These are phyloP conservation scores for Gossypium turneri DNA, from an alignment of 345 rosid species.

Conservation along the genomic window DNA sequence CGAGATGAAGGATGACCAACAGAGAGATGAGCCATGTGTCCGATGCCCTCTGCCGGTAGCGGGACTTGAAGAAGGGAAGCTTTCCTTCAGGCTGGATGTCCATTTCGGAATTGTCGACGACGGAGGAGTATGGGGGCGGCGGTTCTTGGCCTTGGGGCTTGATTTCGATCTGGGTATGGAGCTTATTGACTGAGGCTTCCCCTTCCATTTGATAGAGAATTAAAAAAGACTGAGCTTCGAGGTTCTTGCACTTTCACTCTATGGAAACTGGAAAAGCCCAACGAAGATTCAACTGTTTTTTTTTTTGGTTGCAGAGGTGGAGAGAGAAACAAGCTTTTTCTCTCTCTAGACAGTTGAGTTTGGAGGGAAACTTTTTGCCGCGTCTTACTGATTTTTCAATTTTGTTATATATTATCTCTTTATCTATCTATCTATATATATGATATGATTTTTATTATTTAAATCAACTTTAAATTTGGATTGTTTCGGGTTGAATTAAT, in stretches of 20 bases:
- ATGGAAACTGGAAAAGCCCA: background rate
- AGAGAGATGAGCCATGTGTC: constrained; percentile 81
- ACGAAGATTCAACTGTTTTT: background rate
- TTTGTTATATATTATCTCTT: too few species aligned
- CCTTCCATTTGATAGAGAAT: constrained; percentile 22
- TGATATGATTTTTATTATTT: too few species aligned
- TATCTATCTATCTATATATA: too few species aligned
- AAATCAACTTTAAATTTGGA: too few species aligned
- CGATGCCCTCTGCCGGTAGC: constrained; percentile 46
- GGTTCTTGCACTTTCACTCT: background rate
- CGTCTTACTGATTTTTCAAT: background rate
- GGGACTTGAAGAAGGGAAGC: constrained; percentile 62
- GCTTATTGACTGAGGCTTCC: background rate
- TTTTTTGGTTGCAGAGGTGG: background rate
- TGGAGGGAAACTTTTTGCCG: constrained; percentile 25
- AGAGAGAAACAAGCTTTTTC: background rate
- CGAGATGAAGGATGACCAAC: constrained; percentile 66
- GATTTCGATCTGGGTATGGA: constrained; percentile 26
- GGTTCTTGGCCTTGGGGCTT: constrained; percentile 18
- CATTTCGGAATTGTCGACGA: background rate
- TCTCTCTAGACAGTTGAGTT: background rate
- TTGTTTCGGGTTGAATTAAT: too few species aligned
- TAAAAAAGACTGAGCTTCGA: background rate
- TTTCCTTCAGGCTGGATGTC: constrained; percentile 18
- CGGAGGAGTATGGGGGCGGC: background rate